Percentiles rank a stretch among this genome's conserved stretches.
Conservation (phyloP, 345 rosid genomes). For the Salix dunnii region DNA sequence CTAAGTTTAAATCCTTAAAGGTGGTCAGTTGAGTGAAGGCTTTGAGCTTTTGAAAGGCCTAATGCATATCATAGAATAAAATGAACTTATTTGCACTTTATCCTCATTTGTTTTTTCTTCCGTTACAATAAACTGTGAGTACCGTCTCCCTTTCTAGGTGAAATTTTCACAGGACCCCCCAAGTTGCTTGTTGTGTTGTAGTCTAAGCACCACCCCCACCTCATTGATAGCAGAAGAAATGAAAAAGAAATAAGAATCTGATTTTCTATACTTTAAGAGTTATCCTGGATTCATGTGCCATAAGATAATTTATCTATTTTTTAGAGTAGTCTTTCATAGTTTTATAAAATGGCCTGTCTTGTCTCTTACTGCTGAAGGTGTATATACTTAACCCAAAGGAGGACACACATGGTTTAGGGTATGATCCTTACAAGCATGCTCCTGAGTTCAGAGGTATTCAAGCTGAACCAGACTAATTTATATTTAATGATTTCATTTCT, state of each 20-base stretch:
- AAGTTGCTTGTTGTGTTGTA: no score
- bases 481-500: constrained; percentile 10
- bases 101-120: no score
- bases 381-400: constrained; percentile 82
- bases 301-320: not conserved
- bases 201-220: no score
- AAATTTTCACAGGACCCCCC: no score
- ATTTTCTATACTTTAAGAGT: no score
- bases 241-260: no score
- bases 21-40: not conserved
- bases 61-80: no score
- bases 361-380: constrained; percentile 43
- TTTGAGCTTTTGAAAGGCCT: not conserved
- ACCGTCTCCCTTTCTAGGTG: no score
- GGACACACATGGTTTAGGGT: constrained; percentile 84
- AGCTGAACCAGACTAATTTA: constrained; percentile 19
- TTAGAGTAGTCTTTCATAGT: not conserved
- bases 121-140: no score
- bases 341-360: not conserved
- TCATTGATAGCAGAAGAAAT: no score
- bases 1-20: not conserved
- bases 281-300: not conserved
- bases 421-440: constrained; percentile 91
- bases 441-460: constrained; percentile 89
- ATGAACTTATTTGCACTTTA: no score